A percentile compares a stretch with the other conserved stretches of the same genome.
Evolutionary conservation across 2,329 filamentous ascomycete species (phyloP).

Genomic region (Thelonectria olida): DNA sequence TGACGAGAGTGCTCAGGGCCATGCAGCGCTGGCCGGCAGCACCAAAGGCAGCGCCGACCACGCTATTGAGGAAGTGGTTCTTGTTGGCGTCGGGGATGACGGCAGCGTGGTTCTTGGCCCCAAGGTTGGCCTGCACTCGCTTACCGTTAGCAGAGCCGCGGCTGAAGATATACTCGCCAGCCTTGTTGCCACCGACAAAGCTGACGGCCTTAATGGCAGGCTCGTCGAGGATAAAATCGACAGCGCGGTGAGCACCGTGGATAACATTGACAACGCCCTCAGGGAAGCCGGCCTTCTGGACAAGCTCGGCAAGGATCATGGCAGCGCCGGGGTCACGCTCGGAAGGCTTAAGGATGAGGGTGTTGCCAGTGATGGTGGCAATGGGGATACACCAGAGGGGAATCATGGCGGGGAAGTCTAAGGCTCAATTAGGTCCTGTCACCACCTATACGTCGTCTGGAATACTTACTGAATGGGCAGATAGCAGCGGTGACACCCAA

Average conservation of each 20-base stretch:
- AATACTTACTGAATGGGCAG: conserved; percentile 80
- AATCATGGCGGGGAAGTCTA: conserved; percentile 92
- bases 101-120: conserved; percentile 88
- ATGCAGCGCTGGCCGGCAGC: conserved; percentile 88
- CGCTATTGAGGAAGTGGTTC: conserved; percentile 87
- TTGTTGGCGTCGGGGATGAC: conserved; percentile 89
- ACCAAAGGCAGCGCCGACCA: conserved; percentile 84
- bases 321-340: conserved; percentile 85
- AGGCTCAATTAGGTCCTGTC: conserved; percentile 15
- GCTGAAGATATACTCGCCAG: conserved; percentile 85
- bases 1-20: conserved; percentile 84
- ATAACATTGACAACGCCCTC: conserved; percentile 84
- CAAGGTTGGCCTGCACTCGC: conserved; percentile 87
- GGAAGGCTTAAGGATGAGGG: conserved; percentile 84
- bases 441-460: neutral
- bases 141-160: conserved; percentile 86
- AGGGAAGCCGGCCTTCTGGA: conserved; percentile 82
- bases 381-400: conserved; percentile 91
- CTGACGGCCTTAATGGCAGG: conserved; percentile 86
- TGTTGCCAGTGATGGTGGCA: conserved; percentile 85
- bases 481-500: conserved; percentile 84
- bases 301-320: conserved; percentile 86
- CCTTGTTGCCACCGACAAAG: conserved; percentile 89
- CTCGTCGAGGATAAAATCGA: conserved; percentile 88
- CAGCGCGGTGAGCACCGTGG: conserved; percentile 81